Evolutionary conservation across 1,284 basidiomycete species (phyloP), one percentile per base, ranked within the genome.

Genomic region (Cronartium quercuum): DNA sequence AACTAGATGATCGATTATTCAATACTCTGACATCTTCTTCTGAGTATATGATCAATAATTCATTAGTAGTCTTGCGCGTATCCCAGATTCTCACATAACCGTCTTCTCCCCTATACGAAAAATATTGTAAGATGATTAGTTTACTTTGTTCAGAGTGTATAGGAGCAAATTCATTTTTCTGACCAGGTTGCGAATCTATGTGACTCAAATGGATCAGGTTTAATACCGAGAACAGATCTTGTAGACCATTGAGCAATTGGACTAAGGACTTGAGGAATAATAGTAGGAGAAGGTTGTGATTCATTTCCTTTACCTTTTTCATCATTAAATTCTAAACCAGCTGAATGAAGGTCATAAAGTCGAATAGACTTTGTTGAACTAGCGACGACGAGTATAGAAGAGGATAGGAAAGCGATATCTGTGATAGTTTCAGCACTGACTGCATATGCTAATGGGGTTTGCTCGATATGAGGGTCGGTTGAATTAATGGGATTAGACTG

Each of bases 181-280:
- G 42, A 71, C 69, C 69, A 71, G 51, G 69, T 55, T 29, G 69
- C 69, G 65, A 71, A 71, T 15, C 69, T 60, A 71, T 71, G 42
- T 40, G 62, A 35, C 55, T 55, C 69, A 21, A 71, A 55, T 40
- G 69, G 69, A 64, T 71, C 69, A 38, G 69, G 38, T 42, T 71
- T 71, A 51, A 71, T 44, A 34, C 69, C 69, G 18, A 63, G 6
- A 60, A 65, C 44, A 10, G 69, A 65, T 15, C 69, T 60, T 29
- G 29, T 38, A 13, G 42, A 37, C 69, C 69, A 71, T 38, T 71
- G 69, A n/a, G 58, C 61, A 41, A 64, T 61, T 18, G 60, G 69
- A 57, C 58, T 63, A 38, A 71, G 60, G 6, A 57, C 34, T 10
- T 47, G 41, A 47, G 57, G 10, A 12, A 42, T n/a, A 44, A 44